These are phyloP conservation scores for Monosporascus sp. DNA, from an alignment of 2,329 filamentous ascomycete species.

Conservation along the genomic window DNA sequence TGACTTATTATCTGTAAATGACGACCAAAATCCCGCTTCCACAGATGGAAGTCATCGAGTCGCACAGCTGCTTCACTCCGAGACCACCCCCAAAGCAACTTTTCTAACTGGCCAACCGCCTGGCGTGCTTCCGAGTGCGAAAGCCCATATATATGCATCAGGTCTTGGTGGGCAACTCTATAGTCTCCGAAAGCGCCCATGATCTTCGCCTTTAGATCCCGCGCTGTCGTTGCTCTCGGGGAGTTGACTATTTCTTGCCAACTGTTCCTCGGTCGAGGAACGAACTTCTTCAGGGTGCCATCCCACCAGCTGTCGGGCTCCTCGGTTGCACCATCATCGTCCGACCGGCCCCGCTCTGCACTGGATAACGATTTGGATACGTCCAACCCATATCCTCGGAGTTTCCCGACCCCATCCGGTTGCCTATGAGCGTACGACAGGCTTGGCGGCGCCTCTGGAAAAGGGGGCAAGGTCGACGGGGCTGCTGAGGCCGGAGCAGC, in stretches of 20 bases:
- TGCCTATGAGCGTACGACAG: not conserved
- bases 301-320: constrained; percentile 2
- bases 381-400: too few relatives aligned
- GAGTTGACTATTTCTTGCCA: not conserved
- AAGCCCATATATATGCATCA: constrained; percentile 14
- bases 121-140: constrained; percentile 16
- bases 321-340: not conserved
- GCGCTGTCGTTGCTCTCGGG: not conserved
- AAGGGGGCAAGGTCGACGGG: constrained; percentile 3
- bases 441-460: not conserved
- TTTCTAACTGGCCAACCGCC: constrained; percentile 20
- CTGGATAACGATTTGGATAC: not conserved
- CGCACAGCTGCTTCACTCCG: constrained; percentile 5
- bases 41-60: constrained; percentile 19
- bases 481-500: constrained; percentile 1
- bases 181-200: constrained; percentile 11
- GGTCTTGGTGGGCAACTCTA: constrained; percentile 7
- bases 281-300: constrained; percentile 4
- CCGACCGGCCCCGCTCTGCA: not conserved
- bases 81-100: constrained; percentile 12
- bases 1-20: constrained; percentile 1
- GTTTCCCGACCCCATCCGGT: not conserved
- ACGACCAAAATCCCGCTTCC: constrained; percentile 19
- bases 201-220: constrained; percentile 15
- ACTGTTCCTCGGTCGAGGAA: not conserved